phyloP scores from a whole-genome alignment of 108 stramenopile genomes.

The Poteriospumella lacustris region DNA sequence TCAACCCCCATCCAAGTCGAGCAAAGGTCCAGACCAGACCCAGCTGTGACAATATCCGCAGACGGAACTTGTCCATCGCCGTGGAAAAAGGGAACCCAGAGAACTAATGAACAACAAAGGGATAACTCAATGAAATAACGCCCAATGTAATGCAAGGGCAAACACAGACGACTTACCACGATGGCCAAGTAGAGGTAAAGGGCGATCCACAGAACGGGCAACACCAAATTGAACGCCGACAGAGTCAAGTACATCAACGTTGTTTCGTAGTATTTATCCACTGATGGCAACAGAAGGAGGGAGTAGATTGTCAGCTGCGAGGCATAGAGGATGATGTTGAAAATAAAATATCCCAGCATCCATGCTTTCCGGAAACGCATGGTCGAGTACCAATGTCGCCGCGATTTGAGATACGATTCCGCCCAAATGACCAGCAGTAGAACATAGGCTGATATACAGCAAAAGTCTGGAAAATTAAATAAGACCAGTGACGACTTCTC shows the following conservation, averaged over 20 bases:
- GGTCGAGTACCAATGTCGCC: conserved; percentile 61
- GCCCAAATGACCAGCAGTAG: conserved; percentile 75
- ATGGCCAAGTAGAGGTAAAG: conserved; percentile 68
- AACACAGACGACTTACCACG: neutral
- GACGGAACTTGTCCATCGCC: conserved; percentile 13
- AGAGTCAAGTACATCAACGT: conserved; percentile 65
- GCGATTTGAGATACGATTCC: conserved; percentile 67
- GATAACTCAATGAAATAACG: neutral
- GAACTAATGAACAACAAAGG: conserved; percentile 41
- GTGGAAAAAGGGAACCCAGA: conserved; percentile 51
- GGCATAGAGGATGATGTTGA: conserved; percentile 68
- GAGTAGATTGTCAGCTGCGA: conserved; percentile 69
- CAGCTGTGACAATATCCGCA: conserved; percentile 5
- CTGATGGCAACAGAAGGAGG: conserved; percentile 62
- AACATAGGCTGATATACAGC: conserved; percentile 72
- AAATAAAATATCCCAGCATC: conserved; percentile 67
- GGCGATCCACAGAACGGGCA: conserved; percentile 60
- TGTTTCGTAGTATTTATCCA: conserved; percentile 33
- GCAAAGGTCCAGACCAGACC: conserved; percentile 38
- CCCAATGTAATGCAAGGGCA: neutral
- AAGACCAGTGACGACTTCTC: conserved; percentile 70
- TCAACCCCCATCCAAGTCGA: conserved; percentile 43
- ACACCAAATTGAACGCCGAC: conserved; percentile 64
- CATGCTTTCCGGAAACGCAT: conserved; percentile 51
- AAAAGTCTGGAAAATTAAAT: conserved; percentile 77